Evolutionary conservation across 2,329 filamentous ascomycete species (phyloP).

Genomic region (Xylariaceae sp.): DNA sequence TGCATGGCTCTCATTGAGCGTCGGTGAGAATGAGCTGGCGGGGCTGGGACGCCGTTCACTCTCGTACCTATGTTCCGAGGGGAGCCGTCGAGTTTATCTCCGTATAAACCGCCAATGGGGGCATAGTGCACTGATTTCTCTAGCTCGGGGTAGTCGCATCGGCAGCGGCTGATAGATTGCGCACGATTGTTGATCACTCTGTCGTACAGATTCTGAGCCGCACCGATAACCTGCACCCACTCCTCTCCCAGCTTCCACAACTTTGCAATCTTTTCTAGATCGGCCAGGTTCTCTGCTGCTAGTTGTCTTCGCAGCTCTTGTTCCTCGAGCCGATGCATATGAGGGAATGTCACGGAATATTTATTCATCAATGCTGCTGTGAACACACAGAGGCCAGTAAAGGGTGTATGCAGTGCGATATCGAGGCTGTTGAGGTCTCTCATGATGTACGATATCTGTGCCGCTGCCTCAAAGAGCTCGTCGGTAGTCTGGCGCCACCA

Average conservation of each 20-base stretch:
- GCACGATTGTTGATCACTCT: slow-evolving; percentile 15
- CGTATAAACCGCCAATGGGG: slow-evolving; percentile 18
- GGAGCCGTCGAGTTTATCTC: slow-evolving; percentile 6
- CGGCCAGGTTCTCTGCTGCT: slow-evolving; percentile 22
- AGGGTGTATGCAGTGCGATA: slow-evolving; percentile 25
- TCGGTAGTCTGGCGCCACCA: slow-evolving; percentile 29
- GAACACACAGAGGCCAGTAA: slow-evolving; percentile 29
- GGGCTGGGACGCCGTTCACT: neutral
- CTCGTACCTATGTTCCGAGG: neutral
- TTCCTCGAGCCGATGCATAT: slow-evolving; percentile 20
- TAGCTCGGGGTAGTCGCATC: slow-evolving; percentile 23
- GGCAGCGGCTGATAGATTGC: slow-evolving; percentile 12
- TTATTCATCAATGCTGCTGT: slow-evolving; percentile 25
- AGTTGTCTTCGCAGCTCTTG: slow-evolving; percentile 16
- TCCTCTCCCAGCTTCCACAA: slow-evolving; percentile 25
- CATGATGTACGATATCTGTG: slow-evolving; percentile 29
- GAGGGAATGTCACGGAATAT: slow-evolving; percentile 25
- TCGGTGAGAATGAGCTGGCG: neutral
- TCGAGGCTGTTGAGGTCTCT: slow-evolving; percentile 24
- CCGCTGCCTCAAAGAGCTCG: slow-evolving; percentile 25
- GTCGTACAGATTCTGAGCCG: slow-evolving; percentile 23
- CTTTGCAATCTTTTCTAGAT: slow-evolving; percentile 23
- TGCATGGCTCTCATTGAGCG: neutral
- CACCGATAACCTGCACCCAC: slow-evolving; percentile 26
- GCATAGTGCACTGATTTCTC: slow-evolving; percentile 26